Evolutionary conservation across 768 basidiomycete species (phyloP), one percentile per base, ranked within the genome.

Genomic region (Psilocybe subaeruginosa): DNA sequence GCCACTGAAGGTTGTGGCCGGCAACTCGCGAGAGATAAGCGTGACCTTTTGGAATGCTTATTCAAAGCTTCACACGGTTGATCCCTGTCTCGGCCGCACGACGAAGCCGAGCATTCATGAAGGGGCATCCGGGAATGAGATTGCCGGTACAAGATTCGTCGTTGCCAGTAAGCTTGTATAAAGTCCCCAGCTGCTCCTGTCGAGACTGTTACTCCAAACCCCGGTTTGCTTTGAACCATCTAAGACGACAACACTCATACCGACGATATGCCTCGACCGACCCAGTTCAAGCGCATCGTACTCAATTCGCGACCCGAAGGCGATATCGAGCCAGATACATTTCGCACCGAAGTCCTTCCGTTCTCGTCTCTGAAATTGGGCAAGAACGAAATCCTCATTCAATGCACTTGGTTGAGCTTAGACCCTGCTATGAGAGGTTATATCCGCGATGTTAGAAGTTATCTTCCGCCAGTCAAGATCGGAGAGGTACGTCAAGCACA

Each of bases 351-450:
- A 73, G 71, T 77, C 2, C 70, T 81, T 14, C 78, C 84, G 1
- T 81, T 83, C 63, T 76, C 81, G 64, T 74, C 70, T 51, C 77
- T 92, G 54, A 81, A 82, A 68, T 80, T 87, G 5, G 81, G 80
- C 1, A 63, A 73, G 17, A 73, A 76, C 23, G 80, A 90, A 63
- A 86, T 87, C 7, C 78, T 96, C 49, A 85, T 98, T n/a, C 83
- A 86, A 71, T 86, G 91, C 60, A 86, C 88, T 50, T 95, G 89
- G 80, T 69, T 94, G 33, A 88, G 87, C 35, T 72, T 97, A 64
- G 95, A 97, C 68, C 94, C 95, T 17, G 92, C 93, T 0, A 93
- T 95, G 92, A 83, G 94, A 8, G 86, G 85, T 11, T 97, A 91
- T 82, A 69, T 99, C 54, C 85, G 83, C 62, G 90, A 93, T 70